Base-by-base conservation (phyloP, 2,329 filamentous ascomycete genomes). In the Tolypocladium sp. region DNA sequence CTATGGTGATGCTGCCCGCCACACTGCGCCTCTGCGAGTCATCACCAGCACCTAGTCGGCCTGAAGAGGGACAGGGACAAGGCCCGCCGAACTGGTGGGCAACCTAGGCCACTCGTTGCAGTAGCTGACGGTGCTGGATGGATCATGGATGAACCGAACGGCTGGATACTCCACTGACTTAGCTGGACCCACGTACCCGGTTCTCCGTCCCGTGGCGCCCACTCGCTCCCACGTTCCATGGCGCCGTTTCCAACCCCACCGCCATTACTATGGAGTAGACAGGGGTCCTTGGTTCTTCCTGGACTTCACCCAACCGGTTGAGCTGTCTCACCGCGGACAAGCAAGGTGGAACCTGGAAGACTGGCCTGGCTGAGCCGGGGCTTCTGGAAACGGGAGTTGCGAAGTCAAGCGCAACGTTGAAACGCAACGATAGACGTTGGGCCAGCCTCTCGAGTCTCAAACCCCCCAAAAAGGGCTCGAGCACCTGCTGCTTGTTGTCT, bases 161-260 rank as follows among this genome's bases (percentile, higher is more conserved):
- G 30, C 46, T 51, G 49, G 49, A 6, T 33, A 22, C 46, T 33
- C 27, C 17, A 33, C 46, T 33, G 27, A 27, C 46, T 10, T 13
- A 2, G 17, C 30, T n/a, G 30, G 49, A 52, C 30, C 59, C 60
- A 57, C 58, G 61, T 57, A 60, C 61, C 58, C 37, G 58, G 61
- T 60, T 54, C 58, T 41, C 41, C 44, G 25, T 33, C 49, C n/a
- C 22, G 10, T 46, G 46, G 55, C 49, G 38, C 25, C 30, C 17
- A 5, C 30, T 27, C 22, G 38, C 53, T 20, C 20, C 44, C 22
- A 35, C 33, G 54, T 22, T 57, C 44, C 54, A 27, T 54, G 27
- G 41, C 33, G 33, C 44, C 44, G 41, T 59, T 51, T 51, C 4
- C 4, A 38, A 33, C 44, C n/a, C n/a, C n/a, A n/a, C n/a, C n/a